Conservation (phyloP, 192 early-diverging fungal genomes). For the Backusella macrospora region DNA sequence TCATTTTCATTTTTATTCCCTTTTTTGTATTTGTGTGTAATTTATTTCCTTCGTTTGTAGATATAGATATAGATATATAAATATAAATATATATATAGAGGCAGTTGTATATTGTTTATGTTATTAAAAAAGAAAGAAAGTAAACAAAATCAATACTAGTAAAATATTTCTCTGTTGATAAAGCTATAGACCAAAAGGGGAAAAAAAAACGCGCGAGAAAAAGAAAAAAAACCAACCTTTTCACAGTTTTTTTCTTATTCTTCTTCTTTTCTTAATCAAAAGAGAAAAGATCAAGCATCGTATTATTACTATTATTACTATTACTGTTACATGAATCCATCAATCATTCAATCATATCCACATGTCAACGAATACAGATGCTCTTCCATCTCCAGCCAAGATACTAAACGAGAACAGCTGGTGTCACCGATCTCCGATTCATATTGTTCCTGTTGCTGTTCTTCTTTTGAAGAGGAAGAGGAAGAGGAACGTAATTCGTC, state of each 20-base stretch:
- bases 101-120: background rate
- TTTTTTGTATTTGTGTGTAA: slow-evolving; percentile 8
- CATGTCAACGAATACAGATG: slow-evolving; percentile 1
- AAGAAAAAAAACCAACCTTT: background rate
- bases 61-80: background rate
- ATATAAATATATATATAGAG: background rate
- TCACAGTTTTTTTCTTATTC: too few relatives aligned
- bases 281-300: background rate
- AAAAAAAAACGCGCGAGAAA: slow-evolving; percentile 1
- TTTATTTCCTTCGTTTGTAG: background rate
- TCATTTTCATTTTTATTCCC: slow-evolving; percentile 1
- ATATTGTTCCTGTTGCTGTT: slow-evolving; percentile 7
- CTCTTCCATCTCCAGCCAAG: slow-evolving; percentile 1
- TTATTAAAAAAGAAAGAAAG: background rate
- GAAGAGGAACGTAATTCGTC: background rate
- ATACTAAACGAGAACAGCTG: background rate
- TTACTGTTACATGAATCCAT: background rate
- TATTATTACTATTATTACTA: background rate
- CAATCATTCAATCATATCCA: background rate
- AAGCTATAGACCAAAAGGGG: background rate
- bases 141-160: background rate
- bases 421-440: slow-evolving; percentile 2
- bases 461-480: slow-evolving; percentile 8
- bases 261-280: background rate
- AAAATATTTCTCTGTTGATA: background rate